Evolutionary conservation across 805 yeast genomes (phyloP), one percentile per base, ranked within the genome.

Genomic region (Saccharomycopsis sp.): DNA sequence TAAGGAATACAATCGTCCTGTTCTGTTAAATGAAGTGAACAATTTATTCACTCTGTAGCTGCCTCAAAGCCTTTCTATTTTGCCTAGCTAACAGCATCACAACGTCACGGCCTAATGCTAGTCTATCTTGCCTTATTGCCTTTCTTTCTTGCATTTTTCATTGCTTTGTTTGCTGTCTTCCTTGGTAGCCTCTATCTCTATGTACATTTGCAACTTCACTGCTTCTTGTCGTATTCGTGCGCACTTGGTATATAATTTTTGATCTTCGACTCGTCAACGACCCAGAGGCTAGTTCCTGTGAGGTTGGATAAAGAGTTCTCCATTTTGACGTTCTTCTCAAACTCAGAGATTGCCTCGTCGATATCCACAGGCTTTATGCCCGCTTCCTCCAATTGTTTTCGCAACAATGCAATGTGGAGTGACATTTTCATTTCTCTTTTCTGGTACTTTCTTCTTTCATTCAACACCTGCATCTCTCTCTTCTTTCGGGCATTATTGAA

Each of bases 401-500:
- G 72, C 37, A 86, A 70, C 68, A 86, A 67, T 1, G 88, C 89
- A 47, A 86, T 76, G 65, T 86, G 92, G 66, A 85, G 71, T 2
- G 79, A 76, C 86, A 85, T 80, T 69, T 81, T 83, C 73, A 74
- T 78, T 66, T 73, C 85, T 60, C 75, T 73, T 68, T 68, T 77
- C 64, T 69, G 73, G n/a, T 71, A 72, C 12, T 73, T 76, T 56
- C 75, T 74, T 16, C 86, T 70, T 61, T 81, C 85, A 61, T 79
- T 77, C 29, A 81, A 64, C n/a, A 78, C 70, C 62, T 79, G 80
- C 12, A 78, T 62, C 54, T 81, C 85, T 54, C 79, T 72, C 65
- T 79, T 78, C 69, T 79, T 79, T 58, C 79, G 73, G 51, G 78
- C 79, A 29, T 74, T 75, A 52, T 78, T 74, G 66, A 76, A 77